Conservation (phyloP, 2,329 filamentous ascomycete genomes). For the Fusarium algeriense region DNA sequence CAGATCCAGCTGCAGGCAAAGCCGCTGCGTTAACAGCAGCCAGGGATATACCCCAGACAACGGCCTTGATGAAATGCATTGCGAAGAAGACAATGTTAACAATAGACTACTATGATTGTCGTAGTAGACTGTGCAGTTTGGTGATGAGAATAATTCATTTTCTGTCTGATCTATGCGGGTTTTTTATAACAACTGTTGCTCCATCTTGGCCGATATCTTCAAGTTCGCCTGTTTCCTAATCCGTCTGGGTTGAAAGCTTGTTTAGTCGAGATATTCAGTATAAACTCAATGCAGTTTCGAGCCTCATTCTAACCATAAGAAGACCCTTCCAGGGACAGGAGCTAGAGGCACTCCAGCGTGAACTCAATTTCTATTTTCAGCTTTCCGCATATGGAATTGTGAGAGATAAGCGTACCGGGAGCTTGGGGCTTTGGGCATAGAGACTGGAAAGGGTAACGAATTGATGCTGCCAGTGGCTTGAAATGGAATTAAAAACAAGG, state of each 20-base stretch:
- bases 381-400: background rate
- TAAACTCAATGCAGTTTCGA: conserved; percentile 2
- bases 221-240: background rate
- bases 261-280: background rate
- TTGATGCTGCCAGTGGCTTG: background rate
- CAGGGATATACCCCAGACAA: conserved; percentile 11
- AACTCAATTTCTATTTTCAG: conserved; percentile 1
- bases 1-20: background rate
- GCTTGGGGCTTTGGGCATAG: background rate
- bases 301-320: background rate
- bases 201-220: background rate
- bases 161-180: background rate
- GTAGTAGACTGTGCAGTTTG: conserved; percentile 1
- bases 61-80: conserved; percentile 20
- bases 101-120: background rate
- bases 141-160: background rate
- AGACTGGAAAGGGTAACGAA: background rate
- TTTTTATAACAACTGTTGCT: conserved; percentile 1
- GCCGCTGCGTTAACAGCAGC: conserved; percentile 12
- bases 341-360: no score
- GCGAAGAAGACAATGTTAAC: background rate
- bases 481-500: background rate
- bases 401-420: background rate
- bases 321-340: background rate
- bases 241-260: background rate